A percentile compares a stretch with the other conserved stretches of the same genome.
phyloP scores from a whole-genome alignment of 495 filamentous ascomycete species.

The Aspergillus saccharolyticus region DNA sequence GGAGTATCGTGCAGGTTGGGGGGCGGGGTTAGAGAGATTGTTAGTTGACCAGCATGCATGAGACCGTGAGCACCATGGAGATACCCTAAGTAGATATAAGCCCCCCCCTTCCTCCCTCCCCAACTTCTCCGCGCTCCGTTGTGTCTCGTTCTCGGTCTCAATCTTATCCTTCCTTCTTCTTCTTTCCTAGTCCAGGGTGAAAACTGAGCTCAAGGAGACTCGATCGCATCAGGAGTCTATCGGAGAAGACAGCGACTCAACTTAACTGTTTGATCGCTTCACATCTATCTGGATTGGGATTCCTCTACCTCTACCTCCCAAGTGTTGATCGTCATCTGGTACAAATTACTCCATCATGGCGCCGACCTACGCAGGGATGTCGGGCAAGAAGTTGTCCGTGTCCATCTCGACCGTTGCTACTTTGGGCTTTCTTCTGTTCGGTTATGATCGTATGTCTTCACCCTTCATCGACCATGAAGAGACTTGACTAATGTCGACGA shows the following conservation, averaged over 20 bases:
- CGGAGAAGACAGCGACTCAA: slow-evolving; percentile 6
- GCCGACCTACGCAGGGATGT: slow-evolving; percentile 56
- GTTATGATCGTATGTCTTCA: slow-evolving; percentile 51
- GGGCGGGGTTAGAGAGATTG: slow-evolving; percentile 10
- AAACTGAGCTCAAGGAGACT: neutral
- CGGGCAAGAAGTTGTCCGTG: slow-evolving; percentile 57
- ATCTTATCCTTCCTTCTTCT: slow-evolving; percentile 4
- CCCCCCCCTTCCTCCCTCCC: slow-evolving; percentile 19
- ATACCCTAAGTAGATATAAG: slow-evolving; percentile 27
- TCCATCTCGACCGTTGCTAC: slow-evolving; percentile 64
- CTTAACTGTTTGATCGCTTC: slow-evolving; percentile 3
- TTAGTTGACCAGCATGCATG: slow-evolving; percentile 8
- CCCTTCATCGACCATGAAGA: neutral
- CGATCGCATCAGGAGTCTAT: neutral
- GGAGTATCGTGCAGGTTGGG: slow-evolving; percentile 3
- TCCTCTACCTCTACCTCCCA: too few species aligned
- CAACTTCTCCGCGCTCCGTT: slow-evolving; percentile 14
- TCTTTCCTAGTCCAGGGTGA: neutral
- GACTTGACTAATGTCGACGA: slow-evolving; percentile 9
- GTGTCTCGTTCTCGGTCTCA: slow-evolving; percentile 13
- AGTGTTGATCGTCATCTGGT: neutral
- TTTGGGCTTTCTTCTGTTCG: slow-evolving; percentile 68
- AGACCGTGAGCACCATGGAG: slow-evolving; percentile 1
- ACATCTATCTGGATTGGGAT: neutral
- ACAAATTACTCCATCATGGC: slow-evolving; percentile 21